Evolutionary conservation across 2,329 filamentous ascomycete genomes (phyloP).

Genomic region (Verticillium tricorpus): DNA sequence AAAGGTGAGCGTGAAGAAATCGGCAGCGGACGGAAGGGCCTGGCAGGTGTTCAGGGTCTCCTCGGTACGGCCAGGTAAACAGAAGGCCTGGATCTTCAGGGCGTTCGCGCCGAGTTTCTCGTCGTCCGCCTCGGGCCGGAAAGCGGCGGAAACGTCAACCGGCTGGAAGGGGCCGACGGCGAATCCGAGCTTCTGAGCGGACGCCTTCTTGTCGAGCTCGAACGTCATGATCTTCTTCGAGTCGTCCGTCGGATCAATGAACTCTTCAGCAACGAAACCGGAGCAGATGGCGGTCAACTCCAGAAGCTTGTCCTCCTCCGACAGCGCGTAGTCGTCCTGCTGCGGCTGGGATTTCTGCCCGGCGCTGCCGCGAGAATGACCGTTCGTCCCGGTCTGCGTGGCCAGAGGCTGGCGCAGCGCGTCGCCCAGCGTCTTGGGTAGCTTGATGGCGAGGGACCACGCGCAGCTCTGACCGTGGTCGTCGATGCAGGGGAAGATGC

Average conservation of each 20-base stretch:
- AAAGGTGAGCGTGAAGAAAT: constrained; percentile 84
- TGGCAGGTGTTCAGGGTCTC: constrained; percentile 85
- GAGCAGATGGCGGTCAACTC: constrained; percentile 91
- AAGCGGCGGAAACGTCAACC: constrained; percentile 79
- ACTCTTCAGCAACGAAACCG: constrained; percentile 81
- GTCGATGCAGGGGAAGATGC: constrained; percentile 91
- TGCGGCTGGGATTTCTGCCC: constrained; percentile 33
- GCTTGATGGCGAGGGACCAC: constrained; percentile 86
- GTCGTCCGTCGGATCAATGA: constrained; percentile 69
- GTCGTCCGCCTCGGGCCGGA: constrained; percentile 85
- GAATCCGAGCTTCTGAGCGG: constrained; percentile 88
- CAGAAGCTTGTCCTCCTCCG: constrained; percentile 77
- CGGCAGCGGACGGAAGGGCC: constrained; percentile 80
- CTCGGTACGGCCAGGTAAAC: constrained; percentile 74
- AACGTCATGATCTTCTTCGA: constrained; percentile 88
- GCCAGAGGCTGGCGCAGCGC: constrained; percentile 49
- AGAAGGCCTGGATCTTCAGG: constrained; percentile 86
- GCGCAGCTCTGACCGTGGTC: constrained; percentile 74
- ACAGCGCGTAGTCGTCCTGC: constrained; percentile 37
- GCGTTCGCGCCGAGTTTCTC: constrained; percentile 85
- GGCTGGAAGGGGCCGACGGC: constrained; percentile 93
- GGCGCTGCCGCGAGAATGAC: constrained; percentile 21
- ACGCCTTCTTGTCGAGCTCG: constrained; percentile 66
- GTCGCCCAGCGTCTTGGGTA: constrained; percentile 81
- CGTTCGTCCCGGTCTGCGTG: constrained; percentile 31